These are phyloP conservation scores for Macrophomina phaseolina DNA, from an alignment of 2,329 filamentous ascomycete genomes.

Conservation along the genomic window DNA sequence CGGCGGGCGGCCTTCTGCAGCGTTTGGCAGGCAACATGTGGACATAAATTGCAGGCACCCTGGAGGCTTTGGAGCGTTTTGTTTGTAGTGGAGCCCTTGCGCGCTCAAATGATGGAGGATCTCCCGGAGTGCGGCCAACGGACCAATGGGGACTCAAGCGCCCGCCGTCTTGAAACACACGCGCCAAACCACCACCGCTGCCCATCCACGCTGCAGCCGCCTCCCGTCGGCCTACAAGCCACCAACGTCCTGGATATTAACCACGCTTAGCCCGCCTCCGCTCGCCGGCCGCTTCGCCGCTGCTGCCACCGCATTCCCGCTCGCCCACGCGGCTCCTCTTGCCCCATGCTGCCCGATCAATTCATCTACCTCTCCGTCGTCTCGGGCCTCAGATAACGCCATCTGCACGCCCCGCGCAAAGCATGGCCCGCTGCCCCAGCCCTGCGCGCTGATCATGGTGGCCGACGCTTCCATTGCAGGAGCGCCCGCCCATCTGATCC, in stretches of 20 bases:
- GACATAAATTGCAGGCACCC: slow-evolving; percentile 24
- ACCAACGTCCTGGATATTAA: slow-evolving; percentile 16
- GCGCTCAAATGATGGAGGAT: slow-evolving; percentile 25
- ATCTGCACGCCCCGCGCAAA: background rate
- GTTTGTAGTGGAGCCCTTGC: slow-evolving; percentile 25
- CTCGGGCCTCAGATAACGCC: slow-evolving; percentile 3
- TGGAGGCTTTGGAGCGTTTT: slow-evolving; percentile 16
- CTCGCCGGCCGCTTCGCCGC: background rate
- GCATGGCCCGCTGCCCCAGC: slow-evolving; percentile 2
- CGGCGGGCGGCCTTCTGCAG: background rate
- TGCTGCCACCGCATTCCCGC: background rate
- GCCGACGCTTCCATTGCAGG: background rate
- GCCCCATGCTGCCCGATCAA: background rate
- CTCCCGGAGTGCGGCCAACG: background rate
- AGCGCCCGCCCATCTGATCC: background rate
- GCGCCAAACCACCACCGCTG: background rate
- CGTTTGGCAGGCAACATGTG: slow-evolving; percentile 1
- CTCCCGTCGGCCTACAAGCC: background rate
- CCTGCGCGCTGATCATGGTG: slow-evolving; percentile 2
- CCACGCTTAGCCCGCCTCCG: slow-evolving; percentile 1
- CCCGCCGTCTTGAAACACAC: slow-evolving; percentile 9
- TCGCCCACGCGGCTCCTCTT: background rate
- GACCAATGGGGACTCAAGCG: slow-evolving; percentile 14
- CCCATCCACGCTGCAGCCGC: slow-evolving; percentile 3
- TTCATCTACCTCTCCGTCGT: background rate